Base-by-base conservation (phyloP, 805 yeast genomes). In the Hanseniaspora meyeri region DNA sequence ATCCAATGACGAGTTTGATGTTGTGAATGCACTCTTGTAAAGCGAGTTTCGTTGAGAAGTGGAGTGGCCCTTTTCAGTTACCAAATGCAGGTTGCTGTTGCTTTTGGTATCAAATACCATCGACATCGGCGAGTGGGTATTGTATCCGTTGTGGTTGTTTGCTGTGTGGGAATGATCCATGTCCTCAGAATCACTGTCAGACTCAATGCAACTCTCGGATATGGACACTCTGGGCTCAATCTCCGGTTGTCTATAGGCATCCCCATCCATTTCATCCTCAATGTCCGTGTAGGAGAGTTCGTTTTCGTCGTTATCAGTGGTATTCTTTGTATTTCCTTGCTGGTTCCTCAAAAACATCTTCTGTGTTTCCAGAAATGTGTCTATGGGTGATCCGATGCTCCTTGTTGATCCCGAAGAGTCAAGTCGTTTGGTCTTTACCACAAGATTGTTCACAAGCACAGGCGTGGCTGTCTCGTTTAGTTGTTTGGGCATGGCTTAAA, bases 141-240 rank as follows among this genome's bases (percentile, higher is more conserved):
- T 29, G 39, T 32, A 5, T 8, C 24, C 20, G 40, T 36, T 29
- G 29, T 17, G 9, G 9, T 50, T 29, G 20, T 4, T 29, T 11
- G 19, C 50, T 10, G 49, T 24, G 5, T 39, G 37, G 7, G 46
- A n/a, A 2, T 46, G 36, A 1, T 46, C 43, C 3, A 38, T 34
- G 16, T 34, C 34, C 14, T 46, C 57, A 1, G 57, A 53, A 14
- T 53, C 57, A n/a, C 50, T 43, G 11, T 53, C 57, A 9, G 57
- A 32, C 2, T 38, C 45, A 24, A 53, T 53, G 27, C 57, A 53
- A 24, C 57, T 53, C 19, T 46, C 57, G 1, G 51, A 53, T 2
- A 53, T 53, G 7, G 55, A 51, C 7, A 51, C 32, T 51, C 49
- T 43, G 2, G 49, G 40, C 9, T 51, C 55, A n/a, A 43, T 17